Conservation (phyloP, 192 early-diverging fungal species). For the Allomyces javanicus region DNA sequence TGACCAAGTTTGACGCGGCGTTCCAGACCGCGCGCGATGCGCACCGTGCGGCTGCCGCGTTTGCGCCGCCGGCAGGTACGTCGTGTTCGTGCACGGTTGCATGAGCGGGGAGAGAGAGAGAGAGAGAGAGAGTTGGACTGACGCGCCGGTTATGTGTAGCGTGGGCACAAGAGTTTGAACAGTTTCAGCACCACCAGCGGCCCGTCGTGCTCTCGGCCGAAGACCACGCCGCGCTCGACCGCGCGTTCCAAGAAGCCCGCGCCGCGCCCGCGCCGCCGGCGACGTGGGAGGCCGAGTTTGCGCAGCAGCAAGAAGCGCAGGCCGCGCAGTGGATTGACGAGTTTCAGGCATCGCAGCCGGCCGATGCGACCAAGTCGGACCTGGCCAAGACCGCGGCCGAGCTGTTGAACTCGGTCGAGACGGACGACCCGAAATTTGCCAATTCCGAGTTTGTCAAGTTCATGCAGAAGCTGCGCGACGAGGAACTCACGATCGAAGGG, state of each 20-base stretch:
- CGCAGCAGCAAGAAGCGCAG: slow-evolving; percentile 7
- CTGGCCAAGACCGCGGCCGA: slow-evolving; percentile 63
- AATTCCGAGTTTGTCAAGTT: slow-evolving; percentile 77
- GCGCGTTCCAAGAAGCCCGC: slow-evolving; percentile 40
- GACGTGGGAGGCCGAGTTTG: slow-evolving; percentile 1
- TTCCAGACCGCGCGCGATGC: slow-evolving; percentile 12
- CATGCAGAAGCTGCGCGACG: slow-evolving; percentile 80
- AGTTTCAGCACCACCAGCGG: slow-evolving; percentile 14
- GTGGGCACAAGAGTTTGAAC: slow-evolving; percentile 31
- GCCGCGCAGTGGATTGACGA: slow-evolving; percentile 29
- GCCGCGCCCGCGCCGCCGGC: background rate
- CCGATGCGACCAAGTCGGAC: slow-evolving; percentile 30
- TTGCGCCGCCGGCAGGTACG: slow-evolving; percentile 1
- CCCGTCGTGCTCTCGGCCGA: slow-evolving; percentile 15
- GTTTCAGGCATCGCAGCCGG: slow-evolving; percentile 20
- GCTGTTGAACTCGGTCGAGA: slow-evolving; percentile 53
- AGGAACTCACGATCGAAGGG: slow-evolving; percentile 67
- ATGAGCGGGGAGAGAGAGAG: no score
- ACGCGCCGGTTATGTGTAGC: no score
- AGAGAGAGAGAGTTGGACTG: no score
- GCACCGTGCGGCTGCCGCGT: background rate
- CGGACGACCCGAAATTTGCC: slow-evolving; percentile 68
- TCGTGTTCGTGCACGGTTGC: no score
- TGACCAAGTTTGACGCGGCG: slow-evolving; percentile 21
- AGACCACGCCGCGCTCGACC: slow-evolving; percentile 46